Conservation (phyloP, 73 alveolate species). For the Symbiodinium pilosum region DNA sequence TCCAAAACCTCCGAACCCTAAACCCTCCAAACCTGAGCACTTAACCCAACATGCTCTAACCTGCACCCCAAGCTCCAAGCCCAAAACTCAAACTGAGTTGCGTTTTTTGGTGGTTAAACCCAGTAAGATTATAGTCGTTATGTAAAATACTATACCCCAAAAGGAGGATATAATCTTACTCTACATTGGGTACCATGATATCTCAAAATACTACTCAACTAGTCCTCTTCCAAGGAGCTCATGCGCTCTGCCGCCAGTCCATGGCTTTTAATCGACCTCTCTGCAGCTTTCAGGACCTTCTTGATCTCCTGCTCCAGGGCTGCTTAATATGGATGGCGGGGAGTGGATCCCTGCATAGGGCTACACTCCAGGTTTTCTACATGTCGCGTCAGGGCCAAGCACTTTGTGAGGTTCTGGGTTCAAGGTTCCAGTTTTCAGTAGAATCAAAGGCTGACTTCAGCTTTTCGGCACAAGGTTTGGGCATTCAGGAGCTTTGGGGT, state of each 20-base stretch:
- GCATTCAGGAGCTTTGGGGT: neutral
- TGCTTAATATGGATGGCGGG: neutral
- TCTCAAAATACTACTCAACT: no score
- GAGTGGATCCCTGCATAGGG: no score
- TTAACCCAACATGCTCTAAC: no score
- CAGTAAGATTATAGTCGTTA: no score
- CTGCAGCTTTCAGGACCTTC: neutral
- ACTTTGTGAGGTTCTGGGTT: neutral
- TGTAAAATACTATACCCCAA: no score
- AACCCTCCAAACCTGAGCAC: no score
- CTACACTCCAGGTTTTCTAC: neutral
- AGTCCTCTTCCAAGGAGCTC: neutral
- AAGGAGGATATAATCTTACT: no score
- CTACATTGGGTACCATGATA: no score
- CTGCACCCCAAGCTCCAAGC: no score
- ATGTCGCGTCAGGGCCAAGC: neutral
- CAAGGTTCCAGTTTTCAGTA: neutral
- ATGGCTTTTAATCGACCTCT: neutral
- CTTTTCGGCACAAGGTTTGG: neutral
- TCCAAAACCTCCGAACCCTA: no score
- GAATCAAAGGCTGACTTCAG: neutral
- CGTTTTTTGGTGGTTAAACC: no score
- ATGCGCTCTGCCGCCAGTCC: conserved; percentile 12
- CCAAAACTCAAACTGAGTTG: no score
- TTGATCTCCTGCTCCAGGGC: neutral